These are phyloP conservation scores for Penicillium fimorum DNA, from an alignment of 495 filamentous ascomycete genomes.

Conservation along the genomic window DNA sequence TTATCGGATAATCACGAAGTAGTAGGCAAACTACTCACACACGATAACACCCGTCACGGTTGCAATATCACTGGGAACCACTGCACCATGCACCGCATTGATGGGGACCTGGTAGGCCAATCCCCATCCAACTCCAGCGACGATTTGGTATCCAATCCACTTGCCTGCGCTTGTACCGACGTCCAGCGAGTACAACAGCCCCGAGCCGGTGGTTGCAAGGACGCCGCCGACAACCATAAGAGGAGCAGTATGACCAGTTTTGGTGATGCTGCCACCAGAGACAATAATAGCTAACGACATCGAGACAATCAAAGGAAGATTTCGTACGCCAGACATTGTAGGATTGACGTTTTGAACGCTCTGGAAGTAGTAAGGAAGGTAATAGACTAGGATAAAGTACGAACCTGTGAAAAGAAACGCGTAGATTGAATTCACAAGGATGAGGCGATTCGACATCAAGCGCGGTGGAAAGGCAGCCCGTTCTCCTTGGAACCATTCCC, in stretches of 20 bases:
- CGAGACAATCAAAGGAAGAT: slow-evolving; percentile 62
- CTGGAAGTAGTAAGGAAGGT: slow-evolving; percentile 68
- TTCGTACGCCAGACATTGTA: slow-evolving; percentile 61
- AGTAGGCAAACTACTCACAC: neutral
- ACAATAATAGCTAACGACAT: slow-evolving; percentile 43
- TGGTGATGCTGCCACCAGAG: slow-evolving; percentile 53
- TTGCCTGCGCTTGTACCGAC: slow-evolving; percentile 16
- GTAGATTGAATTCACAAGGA: no score
- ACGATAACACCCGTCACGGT: neutral
- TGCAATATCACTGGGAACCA: neutral
- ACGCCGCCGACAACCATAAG: slow-evolving; percentile 54
- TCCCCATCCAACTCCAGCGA: slow-evolving; percentile 45
- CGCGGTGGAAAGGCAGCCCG: slow-evolving; percentile 15
- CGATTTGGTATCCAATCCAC: slow-evolving; percentile 66
- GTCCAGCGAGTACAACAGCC: slow-evolving; percentile 56
- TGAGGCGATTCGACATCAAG: slow-evolving; percentile 7
- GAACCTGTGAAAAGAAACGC: slow-evolving; percentile 23
- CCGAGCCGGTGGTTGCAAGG: slow-evolving; percentile 59
- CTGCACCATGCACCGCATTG: neutral
- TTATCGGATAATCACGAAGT: no score
- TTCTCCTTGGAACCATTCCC: slow-evolving; percentile 30
- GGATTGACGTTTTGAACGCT: slow-evolving; percentile 63
- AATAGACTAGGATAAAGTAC: slow-evolving; percentile 23
- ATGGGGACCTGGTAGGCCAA: neutral
- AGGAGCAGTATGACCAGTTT: slow-evolving; percentile 49